Conservation (phyloP, 176 grass and related monocot species). For the Saccharum officinarum region DNA sequence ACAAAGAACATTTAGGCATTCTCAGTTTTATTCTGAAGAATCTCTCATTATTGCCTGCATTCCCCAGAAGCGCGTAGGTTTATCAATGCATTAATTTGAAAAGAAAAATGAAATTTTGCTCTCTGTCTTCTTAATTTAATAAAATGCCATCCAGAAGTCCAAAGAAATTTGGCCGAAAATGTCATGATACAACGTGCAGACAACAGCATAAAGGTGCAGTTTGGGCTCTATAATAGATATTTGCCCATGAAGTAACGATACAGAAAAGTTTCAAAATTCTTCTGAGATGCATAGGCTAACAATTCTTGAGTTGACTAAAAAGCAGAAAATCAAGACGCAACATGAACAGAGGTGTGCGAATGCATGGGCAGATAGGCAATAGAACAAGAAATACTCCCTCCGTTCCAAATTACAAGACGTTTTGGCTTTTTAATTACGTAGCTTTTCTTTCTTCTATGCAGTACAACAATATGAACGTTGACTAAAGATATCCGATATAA, state of each 20-base stretch:
- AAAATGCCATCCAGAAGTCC: slow-evolving; percentile 11
- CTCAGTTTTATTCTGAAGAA: not conserved
- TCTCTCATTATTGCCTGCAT: slow-evolving; percentile 2
- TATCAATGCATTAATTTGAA: slow-evolving; percentile 8
- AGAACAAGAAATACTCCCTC: not conserved
- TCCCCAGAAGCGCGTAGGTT: not conserved
- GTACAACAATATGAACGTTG: not conserved
- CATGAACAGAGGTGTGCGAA: not conserved
- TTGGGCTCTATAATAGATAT: slow-evolving; percentile 8
- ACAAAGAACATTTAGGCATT: slow-evolving; percentile 32
- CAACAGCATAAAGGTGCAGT: slow-evolving; percentile 4
- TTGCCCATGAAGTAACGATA: slow-evolving; percentile 1
- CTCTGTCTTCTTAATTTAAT: not conserved
- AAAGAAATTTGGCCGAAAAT: not conserved
- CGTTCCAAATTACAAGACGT: not conserved
- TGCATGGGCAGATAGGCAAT: slow-evolving; percentile 11
- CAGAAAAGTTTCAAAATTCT: slow-evolving; percentile 15
- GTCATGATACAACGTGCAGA: not conserved
- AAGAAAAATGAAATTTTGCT: not conserved
- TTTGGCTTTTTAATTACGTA: not conserved
- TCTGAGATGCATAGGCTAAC: slow-evolving; percentile 14
- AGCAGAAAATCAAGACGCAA: not conserved
- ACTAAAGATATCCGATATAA: slow-evolving; percentile 17
- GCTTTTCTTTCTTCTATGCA: not conserved
- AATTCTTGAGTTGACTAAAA: not conserved